A percentile compares a stretch with the other conserved stretches of the same genome.
Conservation (phyloP, 2,329 filamentous ascomycete genomes). For the Chrysoporthe deuterocubensis region DNA sequence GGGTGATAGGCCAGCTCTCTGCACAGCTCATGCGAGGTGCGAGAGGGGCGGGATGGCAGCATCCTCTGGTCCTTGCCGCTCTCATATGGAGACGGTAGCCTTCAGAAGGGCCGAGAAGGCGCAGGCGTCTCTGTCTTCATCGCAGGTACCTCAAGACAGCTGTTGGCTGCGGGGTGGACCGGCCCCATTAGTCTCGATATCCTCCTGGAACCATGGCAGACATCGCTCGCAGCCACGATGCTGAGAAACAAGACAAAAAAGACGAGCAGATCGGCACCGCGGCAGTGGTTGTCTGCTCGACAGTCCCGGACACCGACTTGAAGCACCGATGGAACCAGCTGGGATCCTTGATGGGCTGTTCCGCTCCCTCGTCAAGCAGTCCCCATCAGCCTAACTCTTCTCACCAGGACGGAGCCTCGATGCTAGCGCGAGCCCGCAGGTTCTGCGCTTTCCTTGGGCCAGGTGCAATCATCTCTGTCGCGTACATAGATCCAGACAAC, state of each 20-base stretch:
- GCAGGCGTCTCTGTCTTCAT: neutral
- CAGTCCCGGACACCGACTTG: neutral
- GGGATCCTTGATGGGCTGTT: neutral
- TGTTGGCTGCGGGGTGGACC: neutral
- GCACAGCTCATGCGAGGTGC: conserved; percentile 1
- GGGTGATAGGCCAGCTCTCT: conserved; percentile 4
- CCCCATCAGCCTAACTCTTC: neutral
- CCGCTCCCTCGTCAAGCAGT: neutral
- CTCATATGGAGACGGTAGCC: neutral
- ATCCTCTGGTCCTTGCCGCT: neutral
- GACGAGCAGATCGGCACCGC: neutral
- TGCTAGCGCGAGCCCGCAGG: conserved; percentile 27
- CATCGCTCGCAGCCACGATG: neutral
- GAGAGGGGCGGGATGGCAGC: neutral
- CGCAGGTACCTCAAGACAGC: neutral
- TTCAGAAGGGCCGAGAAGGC: neutral
- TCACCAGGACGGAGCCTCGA: neutral
- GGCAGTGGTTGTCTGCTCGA: neutral
- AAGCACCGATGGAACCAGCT: neutral
- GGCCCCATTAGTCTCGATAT: neutral
- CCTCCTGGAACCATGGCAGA: neutral
- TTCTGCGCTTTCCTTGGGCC: conserved; percentile 36
- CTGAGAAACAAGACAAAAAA: neutral
- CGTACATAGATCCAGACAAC: conserved; percentile 38
- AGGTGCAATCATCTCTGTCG: conserved; percentile 37